Percentiles rank a stretch among this genome's conserved stretches.
These are phyloP conservation scores for Candida anutae DNA, from an alignment of 1,139 yeast species.

Conservation along the genomic window DNA sequence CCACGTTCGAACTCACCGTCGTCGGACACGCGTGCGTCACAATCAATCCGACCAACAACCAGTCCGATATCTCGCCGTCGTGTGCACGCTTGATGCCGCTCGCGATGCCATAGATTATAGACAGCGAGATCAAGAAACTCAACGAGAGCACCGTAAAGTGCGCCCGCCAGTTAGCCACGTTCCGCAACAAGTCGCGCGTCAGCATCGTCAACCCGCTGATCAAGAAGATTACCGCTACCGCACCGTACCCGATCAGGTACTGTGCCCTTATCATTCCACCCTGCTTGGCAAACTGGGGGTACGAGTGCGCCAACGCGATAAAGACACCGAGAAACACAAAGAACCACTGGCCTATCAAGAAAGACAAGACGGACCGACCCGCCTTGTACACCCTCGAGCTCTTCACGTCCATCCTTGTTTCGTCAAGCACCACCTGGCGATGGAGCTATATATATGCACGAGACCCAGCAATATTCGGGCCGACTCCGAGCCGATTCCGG, in stretches of 20 bases:
- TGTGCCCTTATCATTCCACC: conserved; percentile 73
- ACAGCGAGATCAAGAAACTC: conserved; percentile 67
- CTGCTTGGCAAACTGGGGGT: conserved; percentile 75
- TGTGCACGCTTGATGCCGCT: conserved; percentile 57
- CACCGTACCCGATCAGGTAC: conserved; percentile 75
- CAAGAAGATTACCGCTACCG: conserved; percentile 77
- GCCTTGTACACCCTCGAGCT: not conserved
- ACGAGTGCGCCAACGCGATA: conserved; percentile 66
- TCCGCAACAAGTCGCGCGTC: conserved; percentile 49
- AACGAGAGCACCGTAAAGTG: conserved; percentile 62
- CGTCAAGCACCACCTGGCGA: too few relatives aligned
- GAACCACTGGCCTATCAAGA: conserved; percentile 56
- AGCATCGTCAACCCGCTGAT: conserved; percentile 75
- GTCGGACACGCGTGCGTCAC: conserved; percentile 87
- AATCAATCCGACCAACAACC: conserved; percentile 73
- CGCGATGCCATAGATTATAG: conserved; percentile 70
- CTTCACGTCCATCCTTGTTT: not conserved
- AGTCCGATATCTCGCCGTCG: conserved; percentile 51
- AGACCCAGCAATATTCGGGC: too few relatives aligned
- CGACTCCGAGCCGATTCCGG: too few relatives aligned
- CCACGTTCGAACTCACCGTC: conserved; percentile 83
- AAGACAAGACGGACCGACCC: conserved; percentile 11
- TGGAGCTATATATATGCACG: too few relatives aligned
- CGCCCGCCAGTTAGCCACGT: conserved; percentile 72
- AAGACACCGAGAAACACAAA: conserved; percentile 63